A percentile compares a stretch with the other conserved stretches of the same genome.
phyloP scores from a whole-genome alignment of 495 filamentous ascomycete genomes.

The Aspergillus nanangensis region DNA sequence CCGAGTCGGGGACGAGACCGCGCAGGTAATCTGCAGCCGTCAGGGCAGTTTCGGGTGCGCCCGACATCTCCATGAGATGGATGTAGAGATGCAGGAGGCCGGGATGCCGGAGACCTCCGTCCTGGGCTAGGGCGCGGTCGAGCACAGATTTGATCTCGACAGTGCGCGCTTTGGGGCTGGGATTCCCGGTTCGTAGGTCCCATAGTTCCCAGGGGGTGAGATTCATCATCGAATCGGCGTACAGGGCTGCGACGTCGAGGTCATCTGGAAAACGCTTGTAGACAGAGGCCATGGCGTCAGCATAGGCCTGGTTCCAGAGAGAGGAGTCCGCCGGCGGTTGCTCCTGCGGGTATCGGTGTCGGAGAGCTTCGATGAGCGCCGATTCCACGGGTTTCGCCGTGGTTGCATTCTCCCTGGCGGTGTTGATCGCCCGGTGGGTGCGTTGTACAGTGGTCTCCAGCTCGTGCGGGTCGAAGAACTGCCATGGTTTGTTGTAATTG shows the following conservation, averaged over 20 bases:
- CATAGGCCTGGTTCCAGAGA: constrained; percentile 53
- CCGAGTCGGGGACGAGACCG: constrained; percentile 58
- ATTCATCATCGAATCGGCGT: constrained; percentile 66
- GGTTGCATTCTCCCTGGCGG: constrained; percentile 33
- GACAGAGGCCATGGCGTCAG: constrained; percentile 54
- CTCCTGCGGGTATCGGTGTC: constrained; percentile 48
- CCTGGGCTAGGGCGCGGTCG: constrained; percentile 43
- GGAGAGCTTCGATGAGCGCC: constrained; percentile 55
- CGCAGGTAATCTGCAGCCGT: constrained; percentile 54
- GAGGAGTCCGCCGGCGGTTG: constrained; percentile 37
- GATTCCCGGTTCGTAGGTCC: constrained; percentile 55
- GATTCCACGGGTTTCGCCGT: constrained; percentile 39
- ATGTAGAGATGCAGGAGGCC: constrained; percentile 68
- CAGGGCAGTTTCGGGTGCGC: constrained; percentile 53
- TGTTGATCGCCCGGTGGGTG: constrained; percentile 36
- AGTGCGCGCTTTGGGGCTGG: constrained; percentile 48
- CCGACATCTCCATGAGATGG: constrained; percentile 72
- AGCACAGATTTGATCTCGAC: constrained; percentile 53
- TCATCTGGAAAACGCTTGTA: constrained; percentile 51
- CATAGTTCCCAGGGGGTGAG: constrained; percentile 64
- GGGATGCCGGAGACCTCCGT: constrained; percentile 47
- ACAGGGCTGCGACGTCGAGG: constrained; percentile 57
- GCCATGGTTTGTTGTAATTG: constrained; percentile 74
- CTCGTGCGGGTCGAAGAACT: constrained; percentile 58
- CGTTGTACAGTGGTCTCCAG: constrained; percentile 37